Evolutionary conservation across 179 eudicot species (phyloP), one percentile per base, ranked within the genome.

Genomic region (Beta corolliflora): DNA sequence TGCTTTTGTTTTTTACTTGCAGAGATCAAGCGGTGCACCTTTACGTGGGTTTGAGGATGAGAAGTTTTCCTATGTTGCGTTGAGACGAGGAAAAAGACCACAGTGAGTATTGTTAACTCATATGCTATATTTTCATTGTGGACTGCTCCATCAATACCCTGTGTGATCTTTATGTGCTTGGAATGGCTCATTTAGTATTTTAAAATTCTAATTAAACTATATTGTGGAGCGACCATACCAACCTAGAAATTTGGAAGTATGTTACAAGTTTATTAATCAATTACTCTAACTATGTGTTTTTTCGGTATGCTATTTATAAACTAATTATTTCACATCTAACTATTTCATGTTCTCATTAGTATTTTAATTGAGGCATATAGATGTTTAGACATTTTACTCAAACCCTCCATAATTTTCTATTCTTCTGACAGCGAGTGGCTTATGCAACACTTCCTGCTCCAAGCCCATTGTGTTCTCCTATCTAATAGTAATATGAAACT

Each of bases 1-100:
- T 66, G 50, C 53, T 79, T 75, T 77, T 75, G 53, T 71, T n/a
- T 80, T 45, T 59, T n/a, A 79, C 60, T 60, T 87, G 67, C 74
- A 96, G 99, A 82, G 90, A 71, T 87, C 94, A 70, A 86, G 85
- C 75, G 94, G 93, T 7, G 85, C 82, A 79, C 85, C 94, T 71
- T 72, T 96, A 79, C 98, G 98, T 81, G 99, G 98, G 71, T 96
- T 86, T 81, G 97, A 96, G 90, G 99, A 96, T 84, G 98, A 96
- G 84, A 96, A 96, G 46, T 96, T 93, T 79, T 85, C 88, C 61
- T 94, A 82, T 81, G 93, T 96, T 73, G 98, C 85, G 65, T 88
- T 96, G 83, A 91, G 92, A 85, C 89, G 98, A 81, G 98, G 99
- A 77, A 87, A 86, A 84, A 86, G 99, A 48, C 98, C 97, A 76